Percentiles rank a stretch among this genome's conserved stretches.
These are phyloP conservation scores for Dictyostelium firmibasis DNA, from an alignment of 78 protist species.

Conservation along the genomic window DNA sequence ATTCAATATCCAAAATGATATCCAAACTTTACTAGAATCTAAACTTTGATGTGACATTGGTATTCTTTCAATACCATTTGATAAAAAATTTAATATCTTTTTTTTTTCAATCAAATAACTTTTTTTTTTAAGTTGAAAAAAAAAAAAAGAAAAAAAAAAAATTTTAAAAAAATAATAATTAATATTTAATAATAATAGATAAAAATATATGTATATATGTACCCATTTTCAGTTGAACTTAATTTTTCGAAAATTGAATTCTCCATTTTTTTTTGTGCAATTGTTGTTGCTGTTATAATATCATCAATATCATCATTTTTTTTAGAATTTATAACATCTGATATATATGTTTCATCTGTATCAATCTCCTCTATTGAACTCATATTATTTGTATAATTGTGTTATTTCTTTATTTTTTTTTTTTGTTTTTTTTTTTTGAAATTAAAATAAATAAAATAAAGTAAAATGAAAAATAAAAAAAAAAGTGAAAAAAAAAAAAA, in stretches of 20 bases:
- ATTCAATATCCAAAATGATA: constrained; percentile 94
- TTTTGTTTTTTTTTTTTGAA: no score
- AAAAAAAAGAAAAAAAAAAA: no score
- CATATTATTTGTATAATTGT: not conserved
- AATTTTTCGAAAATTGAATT: not conserved
- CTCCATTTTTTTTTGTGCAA: not conserved
- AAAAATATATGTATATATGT: not conserved
- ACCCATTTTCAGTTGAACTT: not conserved
- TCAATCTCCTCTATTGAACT: not conserved
- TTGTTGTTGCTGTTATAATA: not conserved
- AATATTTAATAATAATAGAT: not conserved
- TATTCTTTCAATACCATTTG: not conserved
- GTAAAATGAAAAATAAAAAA: not conserved
- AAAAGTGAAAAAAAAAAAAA: not conserved
- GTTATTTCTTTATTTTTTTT: not conserved
- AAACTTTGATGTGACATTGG: constrained; percentile 40
- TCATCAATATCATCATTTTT: not conserved
- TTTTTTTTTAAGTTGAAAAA: not conserved
- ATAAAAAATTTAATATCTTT: not conserved
- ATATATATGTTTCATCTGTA: not conserved
- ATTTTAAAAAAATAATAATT: not conserved
- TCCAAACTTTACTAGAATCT: constrained; percentile 88
- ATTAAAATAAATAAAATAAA: not conserved
- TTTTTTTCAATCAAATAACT: not conserved
- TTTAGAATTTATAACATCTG: not conserved